Evolutionary conservation across 202 grass and related monocot species (phyloP), one percentile per base, ranked within the genome.

Genomic region (Sporobolus alterniflorus): DNA sequence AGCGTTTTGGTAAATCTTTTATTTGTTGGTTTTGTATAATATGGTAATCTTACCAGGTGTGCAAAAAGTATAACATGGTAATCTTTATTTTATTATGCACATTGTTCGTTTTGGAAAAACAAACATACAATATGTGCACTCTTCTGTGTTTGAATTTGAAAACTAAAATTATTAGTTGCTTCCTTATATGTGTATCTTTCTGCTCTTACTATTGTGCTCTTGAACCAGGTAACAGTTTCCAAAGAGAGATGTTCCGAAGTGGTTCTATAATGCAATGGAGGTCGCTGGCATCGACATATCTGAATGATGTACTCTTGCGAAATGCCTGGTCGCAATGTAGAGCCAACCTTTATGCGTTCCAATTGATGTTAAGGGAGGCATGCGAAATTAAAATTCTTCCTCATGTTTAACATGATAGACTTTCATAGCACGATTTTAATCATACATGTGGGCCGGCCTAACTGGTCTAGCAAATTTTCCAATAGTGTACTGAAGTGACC

Each of bases 261-360:
- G 93, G 96, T 91, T 99, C 49, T 82, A 78, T 55, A 99, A 98
- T 69, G 89, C 93, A 41, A 96, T 99, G 93, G 93, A 96, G 71
- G 93, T 94, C 24, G 93, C 96, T 32, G 96, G 91, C 72, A 85
- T 99, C 46, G 96, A 98, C 87, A 94, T 96, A 73, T 94, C 91
- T 0, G 75, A 89, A 26, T 95, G 96, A 75, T 95, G 85, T 30
- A 39, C 69, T 68, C 82, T 90, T 5, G 39, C 69, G 69, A 87
- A 86, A 55, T 83, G 73, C 69, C 51, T 75, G 33, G 29, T 18
- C 1, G 12, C 48, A 18, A 82, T 30, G 14, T 15, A 72, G 13
- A 77, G 22, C 21, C 64, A 22, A 48, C 56, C 70, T 43, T 31
- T 47, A 64, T 11, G 31, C 11, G 11, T 77, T 5, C 68, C 16